These are phyloP conservation scores for Nannizziopsis barbatae DNA, from an alignment of 2,329 filamentous ascomycete species.

Conservation along the genomic window DNA sequence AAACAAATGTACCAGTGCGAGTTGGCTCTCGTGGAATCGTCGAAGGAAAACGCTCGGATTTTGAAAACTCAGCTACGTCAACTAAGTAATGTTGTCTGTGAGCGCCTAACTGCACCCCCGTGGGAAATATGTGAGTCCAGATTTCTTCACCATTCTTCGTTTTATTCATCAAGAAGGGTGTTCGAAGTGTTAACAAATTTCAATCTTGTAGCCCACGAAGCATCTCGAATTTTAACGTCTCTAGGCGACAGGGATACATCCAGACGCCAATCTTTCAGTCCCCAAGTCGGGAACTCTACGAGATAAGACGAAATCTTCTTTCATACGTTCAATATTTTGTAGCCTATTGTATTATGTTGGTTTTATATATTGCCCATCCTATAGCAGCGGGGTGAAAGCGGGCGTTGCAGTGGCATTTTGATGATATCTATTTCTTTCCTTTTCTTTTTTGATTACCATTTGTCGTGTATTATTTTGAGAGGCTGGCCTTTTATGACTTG, in stretches of 20 bases:
- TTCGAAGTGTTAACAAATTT: neutral
- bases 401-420: too few relatives aligned
- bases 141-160: neutral
- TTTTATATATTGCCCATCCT: neutral
- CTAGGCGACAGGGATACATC: conserved; percentile 11
- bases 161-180: too few relatives aligned
- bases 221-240: conserved; percentile 13
- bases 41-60: conserved; percentile 10
- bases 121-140: conserved; percentile 17
- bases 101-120: conserved; percentile 11
- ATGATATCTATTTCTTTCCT: neutral
- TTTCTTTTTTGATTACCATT: neutral
- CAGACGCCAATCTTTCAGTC: neutral
- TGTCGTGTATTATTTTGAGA: neutral
- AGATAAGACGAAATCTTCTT: neutral
- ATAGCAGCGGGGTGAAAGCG: too few relatives aligned
- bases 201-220: conserved; percentile 13
- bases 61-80: conserved; percentile 14
- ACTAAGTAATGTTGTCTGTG: conserved; percentile 13
- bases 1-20: conserved; percentile 16
- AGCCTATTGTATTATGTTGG: neutral
- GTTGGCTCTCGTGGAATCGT: conserved; percentile 7
- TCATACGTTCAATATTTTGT: neutral
- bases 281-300: neutral
- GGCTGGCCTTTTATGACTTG: neutral